phyloP scores from a whole-genome alignment of 2,329 filamentous ascomycete genomes.

The Diaporthe amygdali region DNA sequence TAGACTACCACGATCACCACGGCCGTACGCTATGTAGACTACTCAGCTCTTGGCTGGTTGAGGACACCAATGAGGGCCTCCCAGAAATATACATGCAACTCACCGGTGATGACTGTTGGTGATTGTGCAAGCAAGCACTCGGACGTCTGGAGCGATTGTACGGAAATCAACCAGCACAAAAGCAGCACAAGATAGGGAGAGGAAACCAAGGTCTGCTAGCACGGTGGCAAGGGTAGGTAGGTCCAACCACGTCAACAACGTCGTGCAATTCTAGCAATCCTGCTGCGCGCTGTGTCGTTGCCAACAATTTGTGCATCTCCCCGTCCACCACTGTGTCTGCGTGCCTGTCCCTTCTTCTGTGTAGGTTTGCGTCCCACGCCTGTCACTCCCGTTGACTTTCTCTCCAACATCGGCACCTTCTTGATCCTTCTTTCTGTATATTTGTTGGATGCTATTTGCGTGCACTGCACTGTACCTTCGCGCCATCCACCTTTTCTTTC shows the following conservation, averaged over 20 bases:
- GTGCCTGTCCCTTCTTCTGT: neutral
- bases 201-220: neutral
- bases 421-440: neutral
- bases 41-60: neutral
- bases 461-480: neutral
- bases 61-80: no score
- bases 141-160: neutral
- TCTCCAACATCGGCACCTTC: neutral
- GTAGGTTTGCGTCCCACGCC: neutral
- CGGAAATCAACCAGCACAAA: neutral
- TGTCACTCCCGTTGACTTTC: neutral
- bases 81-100: neutral
- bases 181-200: neutral
- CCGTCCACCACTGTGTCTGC: neutral
- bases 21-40: neutral
- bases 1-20: neutral
- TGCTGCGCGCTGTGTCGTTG: neutral
- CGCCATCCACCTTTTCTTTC: neutral
- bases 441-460: neutral
- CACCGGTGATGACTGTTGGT: neutral
- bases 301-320: neutral
- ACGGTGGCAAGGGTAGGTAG: neutral
- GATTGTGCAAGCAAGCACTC: neutral
- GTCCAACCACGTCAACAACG: neutral
- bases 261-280: neutral